A percentile compares a stretch with the other conserved stretches of the same genome.
phyloP scores from a whole-genome alignment of 208 protist species.

The Trypanosoma grayi region DNA sequence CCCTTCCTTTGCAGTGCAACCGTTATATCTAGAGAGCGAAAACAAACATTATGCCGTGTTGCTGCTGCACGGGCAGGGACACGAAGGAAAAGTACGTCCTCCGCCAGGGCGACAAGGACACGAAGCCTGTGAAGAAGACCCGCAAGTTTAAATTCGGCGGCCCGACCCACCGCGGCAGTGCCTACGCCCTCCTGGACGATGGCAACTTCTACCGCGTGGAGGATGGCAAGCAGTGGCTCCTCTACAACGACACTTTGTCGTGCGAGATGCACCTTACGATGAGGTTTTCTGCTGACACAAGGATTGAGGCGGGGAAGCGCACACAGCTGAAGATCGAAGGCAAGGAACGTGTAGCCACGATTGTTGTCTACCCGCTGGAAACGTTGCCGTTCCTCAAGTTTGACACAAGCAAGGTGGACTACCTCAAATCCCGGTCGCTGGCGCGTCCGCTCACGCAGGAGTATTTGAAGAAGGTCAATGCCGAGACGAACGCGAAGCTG shows the following conservation, averaged over 20 bases:
- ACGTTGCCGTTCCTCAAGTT: conserved; percentile 45
- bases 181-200: neutral
- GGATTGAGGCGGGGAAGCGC: conserved; percentile 44
- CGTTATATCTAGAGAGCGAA: no score
- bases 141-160: conserved; percentile 9
- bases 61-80: no score
- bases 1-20: no score
- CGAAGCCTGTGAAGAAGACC: no score
- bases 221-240: conserved; percentile 59
- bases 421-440: neutral
- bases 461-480: conserved; percentile 8
- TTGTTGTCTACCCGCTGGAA: conserved; percentile 65
- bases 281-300: conserved; percentile 47
- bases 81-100: no score
- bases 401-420: neutral
- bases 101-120: no score
- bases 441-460: neutral
- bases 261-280: conserved; percentile 69
- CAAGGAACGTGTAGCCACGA: conserved; percentile 40
- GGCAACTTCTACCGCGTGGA: conserved; percentile 2
- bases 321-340: conserved; percentile 38
- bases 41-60: no score
- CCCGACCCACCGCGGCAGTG: neutral
- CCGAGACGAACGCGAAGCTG: neutral
- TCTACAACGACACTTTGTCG: conserved; percentile 74